Conservation (phyloP, 2,329 filamentous ascomycete species). For the Pseudodiploospora longispora region DNA sequence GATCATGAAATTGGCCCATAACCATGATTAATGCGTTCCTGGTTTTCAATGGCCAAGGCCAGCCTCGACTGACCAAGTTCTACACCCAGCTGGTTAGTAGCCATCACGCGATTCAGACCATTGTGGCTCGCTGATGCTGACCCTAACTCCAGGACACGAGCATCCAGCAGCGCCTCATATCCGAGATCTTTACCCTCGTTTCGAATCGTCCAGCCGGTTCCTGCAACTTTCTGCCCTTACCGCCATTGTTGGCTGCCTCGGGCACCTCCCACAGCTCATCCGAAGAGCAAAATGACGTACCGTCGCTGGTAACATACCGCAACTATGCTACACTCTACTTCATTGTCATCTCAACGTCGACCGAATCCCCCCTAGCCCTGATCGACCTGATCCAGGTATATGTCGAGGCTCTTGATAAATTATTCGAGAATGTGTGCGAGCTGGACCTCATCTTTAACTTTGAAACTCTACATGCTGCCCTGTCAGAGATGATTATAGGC, state of each 20-base stretch:
- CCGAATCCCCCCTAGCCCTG: constrained; percentile 88
- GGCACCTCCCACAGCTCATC: constrained; percentile 56
- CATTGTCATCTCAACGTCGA: constrained; percentile 94
- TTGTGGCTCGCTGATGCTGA: not conserved
- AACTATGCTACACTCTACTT: constrained; percentile 98
- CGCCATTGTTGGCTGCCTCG: constrained; percentile 55
- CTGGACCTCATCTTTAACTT: constrained; percentile 98
- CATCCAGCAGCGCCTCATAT: constrained; percentile 93
- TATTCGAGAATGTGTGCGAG: constrained; percentile 99
- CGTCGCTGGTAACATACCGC: constrained; percentile 92
- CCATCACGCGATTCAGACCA: not conserved
- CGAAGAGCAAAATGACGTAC: constrained; percentile 74
- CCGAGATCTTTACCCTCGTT: constrained; percentile 94
- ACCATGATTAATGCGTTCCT: constrained; percentile 97
- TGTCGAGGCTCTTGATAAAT: constrained; percentile 84
- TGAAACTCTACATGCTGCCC: constrained; percentile 84
- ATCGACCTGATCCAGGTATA: constrained; percentile 98
- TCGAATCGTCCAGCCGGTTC: constrained; percentile 84
- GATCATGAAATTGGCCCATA: constrained; percentile 14
- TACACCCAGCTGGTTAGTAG: constrained; percentile 80
- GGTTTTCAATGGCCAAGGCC: constrained; percentile 97
- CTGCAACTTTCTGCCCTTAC: constrained; percentile 90
- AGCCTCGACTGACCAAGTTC: constrained; percentile 95
- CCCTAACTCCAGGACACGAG: constrained; percentile 67
- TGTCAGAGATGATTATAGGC: constrained; percentile 91